Percentiles rank a stretch among this genome's conserved stretches.
These are phyloP conservation scores for Pelargonium cotyledonis DNA, from an alignment of 441 rosid species.

Conservation along the genomic window DNA sequence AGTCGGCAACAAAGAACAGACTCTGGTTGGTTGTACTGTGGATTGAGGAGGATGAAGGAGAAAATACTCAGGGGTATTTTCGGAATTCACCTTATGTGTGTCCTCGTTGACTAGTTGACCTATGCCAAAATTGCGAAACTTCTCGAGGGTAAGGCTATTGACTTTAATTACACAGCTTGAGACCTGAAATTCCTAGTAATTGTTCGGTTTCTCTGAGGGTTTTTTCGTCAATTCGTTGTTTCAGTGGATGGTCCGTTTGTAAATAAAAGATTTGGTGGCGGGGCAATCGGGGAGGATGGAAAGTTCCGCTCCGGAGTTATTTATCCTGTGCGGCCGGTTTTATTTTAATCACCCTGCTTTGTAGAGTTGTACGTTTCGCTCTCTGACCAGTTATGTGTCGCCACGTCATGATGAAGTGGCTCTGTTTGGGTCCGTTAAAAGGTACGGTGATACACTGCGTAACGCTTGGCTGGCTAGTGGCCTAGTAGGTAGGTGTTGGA, in stretches of 20 bases:
- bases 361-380: neutral
- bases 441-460: neutral
- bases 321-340: neutral
- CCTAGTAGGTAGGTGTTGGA: constrained; percentile 1
- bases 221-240: neutral
- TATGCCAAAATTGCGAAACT: neutral
- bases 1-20: neutral
- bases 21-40: neutral
- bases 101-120: constrained; percentile 5
- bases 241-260: neutral
- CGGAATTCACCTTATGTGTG: neutral
- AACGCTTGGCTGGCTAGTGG: neutral
- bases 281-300: neutral
- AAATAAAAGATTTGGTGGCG: neutral
- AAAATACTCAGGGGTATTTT: neutral
- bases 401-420: neutral
- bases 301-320: neutral
- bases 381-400: neutral
- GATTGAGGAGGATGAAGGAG: neutral
- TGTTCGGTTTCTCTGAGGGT: neutral
- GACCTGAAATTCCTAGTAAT: neutral
- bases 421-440: neutral
- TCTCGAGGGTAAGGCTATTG: no score
- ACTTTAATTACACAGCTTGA: no score
- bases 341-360: neutral